Evolutionary conservation across 805 yeast genomes (phyloP).

Genomic region (Kuraishia borneana): DNA sequence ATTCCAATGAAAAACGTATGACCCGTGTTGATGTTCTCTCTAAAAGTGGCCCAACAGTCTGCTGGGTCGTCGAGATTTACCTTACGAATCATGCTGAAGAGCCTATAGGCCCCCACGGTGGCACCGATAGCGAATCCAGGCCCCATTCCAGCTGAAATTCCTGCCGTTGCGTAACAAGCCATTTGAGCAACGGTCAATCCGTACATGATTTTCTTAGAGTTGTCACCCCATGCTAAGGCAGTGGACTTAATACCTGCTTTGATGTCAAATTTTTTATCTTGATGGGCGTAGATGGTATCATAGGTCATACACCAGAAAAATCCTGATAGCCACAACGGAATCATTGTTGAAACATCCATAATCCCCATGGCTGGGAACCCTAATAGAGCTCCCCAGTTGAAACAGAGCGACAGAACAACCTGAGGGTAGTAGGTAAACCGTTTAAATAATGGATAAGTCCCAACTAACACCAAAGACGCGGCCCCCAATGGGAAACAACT

Average conservation of each 20-base stretch:
- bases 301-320: constrained; percentile 92
- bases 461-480: constrained; percentile 65
- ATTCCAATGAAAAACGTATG: constrained; percentile 57
- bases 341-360: constrained; percentile 64
- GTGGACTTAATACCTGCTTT: constrained; percentile 91
- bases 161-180: constrained; percentile 53
- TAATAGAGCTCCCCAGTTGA: constrained; percentile 87
- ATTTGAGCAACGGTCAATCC: constrained; percentile 61
- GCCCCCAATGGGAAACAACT: constrained; percentile 82
- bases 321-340: constrained; percentile 65
- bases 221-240: constrained; percentile 88
- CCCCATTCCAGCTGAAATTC: constrained; percentile 69
- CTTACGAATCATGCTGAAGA: constrained; percentile 53
- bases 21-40: constrained; percentile 69
- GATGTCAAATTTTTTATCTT: constrained; percentile 82
- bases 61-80: constrained; percentile 75
- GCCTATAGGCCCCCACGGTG: constrained; percentile 55
- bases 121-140: constrained; percentile 71
- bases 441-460: constrained; percentile 86
- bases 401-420: constrained; percentile 65
- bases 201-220: constrained; percentile 58
- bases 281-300: constrained; percentile 96
- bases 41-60: constrained; percentile 77
- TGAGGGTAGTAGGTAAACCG: constrained; percentile 96
- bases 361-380: constrained; percentile 97